A percentile compares a stretch with the other conserved stretches of the same genome.
These are phyloP conservation scores for Hawksworthiomyces lignivorus DNA, from an alignment of 2,329 filamentous ascomycete species.

Conservation along the genomic window DNA sequence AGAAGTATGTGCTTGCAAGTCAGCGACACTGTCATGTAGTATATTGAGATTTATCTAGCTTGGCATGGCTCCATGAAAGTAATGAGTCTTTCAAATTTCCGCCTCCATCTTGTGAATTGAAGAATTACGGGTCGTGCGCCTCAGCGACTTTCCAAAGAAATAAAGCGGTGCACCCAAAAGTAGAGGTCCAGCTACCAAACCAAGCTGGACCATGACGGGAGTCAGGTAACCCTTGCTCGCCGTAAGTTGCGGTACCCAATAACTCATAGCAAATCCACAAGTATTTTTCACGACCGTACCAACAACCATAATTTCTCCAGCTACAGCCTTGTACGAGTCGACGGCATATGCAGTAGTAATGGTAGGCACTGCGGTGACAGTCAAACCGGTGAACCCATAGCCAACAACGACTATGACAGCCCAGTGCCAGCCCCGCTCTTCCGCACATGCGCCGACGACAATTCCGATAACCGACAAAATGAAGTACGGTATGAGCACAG, in stretches of 20 bases:
- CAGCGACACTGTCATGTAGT: too few relatives aligned
- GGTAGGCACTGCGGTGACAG: slow-evolving; percentile 48
- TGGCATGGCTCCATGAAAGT: too few relatives aligned
- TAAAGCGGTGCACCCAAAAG: slow-evolving; percentile 48
- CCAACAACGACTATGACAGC: slow-evolving; percentile 34
- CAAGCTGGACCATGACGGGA: slow-evolving; percentile 54
- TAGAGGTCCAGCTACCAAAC: slow-evolving; percentile 44
- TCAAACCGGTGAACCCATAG: slow-evolving; percentile 29
- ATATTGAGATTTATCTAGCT: too few relatives aligned
- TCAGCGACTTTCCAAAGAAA: slow-evolving; percentile 49
- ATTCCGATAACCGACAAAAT: slow-evolving; percentile 32
- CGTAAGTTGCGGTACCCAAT: slow-evolving; percentile 22
- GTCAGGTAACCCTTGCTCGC: slow-evolving; percentile 40
- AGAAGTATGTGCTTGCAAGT: too few relatives aligned
- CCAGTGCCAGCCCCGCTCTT: slow-evolving; percentile 34
- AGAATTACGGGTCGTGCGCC: slow-evolving; percentile 46
- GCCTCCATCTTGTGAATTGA: slow-evolving; percentile 42
- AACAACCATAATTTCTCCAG: slow-evolving; percentile 50
- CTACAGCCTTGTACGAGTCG: slow-evolving; percentile 56
- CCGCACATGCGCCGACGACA: slow-evolving; percentile 24
- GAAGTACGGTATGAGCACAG: slow-evolving; percentile 30
- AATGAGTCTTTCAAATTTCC: slow-evolving; percentile 1
- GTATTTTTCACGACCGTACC: slow-evolving; percentile 59
- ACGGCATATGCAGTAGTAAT: slow-evolving; percentile 50
- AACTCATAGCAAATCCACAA: slow-evolving; percentile 34